Evolutionary conservation across 179 eudicot species (phyloP).

Genomic region (Beta macrorhiza): DNA sequence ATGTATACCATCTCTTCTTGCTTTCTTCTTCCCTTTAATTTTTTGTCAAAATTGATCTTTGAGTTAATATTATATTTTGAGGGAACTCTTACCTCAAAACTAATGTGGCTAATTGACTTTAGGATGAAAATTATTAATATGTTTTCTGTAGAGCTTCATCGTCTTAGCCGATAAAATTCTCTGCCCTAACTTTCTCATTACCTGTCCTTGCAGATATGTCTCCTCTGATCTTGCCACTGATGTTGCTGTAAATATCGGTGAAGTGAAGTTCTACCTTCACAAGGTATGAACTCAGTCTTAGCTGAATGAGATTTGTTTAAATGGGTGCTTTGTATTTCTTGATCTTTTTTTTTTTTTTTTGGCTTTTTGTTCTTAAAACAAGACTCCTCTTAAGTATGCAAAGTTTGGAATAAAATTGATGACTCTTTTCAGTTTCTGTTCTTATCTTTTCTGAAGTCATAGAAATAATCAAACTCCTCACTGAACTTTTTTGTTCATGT

Average conservation of each 20-base stretch:
- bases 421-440: not conserved
- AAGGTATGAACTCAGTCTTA: conserved; percentile 45
- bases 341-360: not conserved
- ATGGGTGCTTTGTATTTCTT: not conserved
- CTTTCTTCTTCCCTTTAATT: too few relatives aligned
- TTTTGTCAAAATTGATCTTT: too few relatives aligned
- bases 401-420: not conserved
- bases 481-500: conserved; percentile 7
- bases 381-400: not conserved
- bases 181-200: not conserved
- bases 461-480: not conserved
- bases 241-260: conserved; percentile 54
- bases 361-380: not conserved
- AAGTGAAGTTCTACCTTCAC: conserved; percentile 65
- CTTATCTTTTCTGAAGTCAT: too few relatives aligned
- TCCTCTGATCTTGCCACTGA: conserved; percentile 73
- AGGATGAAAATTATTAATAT: not conserved
- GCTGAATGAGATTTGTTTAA: not conserved
- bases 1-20: too few relatives aligned
- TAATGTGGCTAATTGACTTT: not conserved
- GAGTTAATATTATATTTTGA: not conserved
- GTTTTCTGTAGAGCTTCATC: not conserved
- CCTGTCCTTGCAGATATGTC: conserved; percentile 53
- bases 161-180: not conserved
- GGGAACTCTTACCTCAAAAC: not conserved